A percentile compares a stretch with the other conserved stretches of the same genome.
Evolutionary conservation across 129 eudicot genomes (phyloP).

Genomic region (Escallonia rubra): DNA sequence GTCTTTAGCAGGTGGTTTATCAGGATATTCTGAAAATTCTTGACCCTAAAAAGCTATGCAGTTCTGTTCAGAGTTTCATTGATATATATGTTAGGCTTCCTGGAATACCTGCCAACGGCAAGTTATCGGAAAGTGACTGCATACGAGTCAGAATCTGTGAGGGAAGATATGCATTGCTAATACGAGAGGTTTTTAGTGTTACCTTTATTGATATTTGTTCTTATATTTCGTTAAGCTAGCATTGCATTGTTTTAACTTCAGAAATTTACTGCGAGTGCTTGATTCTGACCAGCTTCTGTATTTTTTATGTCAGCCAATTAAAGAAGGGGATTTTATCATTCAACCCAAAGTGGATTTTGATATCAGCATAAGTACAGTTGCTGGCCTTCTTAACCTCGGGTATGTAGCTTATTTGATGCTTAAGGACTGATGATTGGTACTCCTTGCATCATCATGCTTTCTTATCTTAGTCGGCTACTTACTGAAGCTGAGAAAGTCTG

Average conservation of each 20-base stretch:
- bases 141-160: constrained; percentile 96
- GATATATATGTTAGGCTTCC: constrained; percentile 80
- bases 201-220: neutral
- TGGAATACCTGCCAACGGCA: constrained; percentile 74
- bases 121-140: constrained; percentile 80
- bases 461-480: neutral
- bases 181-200: constrained; percentile 77
- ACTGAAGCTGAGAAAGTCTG: neutral
- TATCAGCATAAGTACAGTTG: constrained; percentile 90
- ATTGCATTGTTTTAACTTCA: neutral
- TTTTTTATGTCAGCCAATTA: constrained; percentile 54
- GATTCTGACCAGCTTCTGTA: neutral
- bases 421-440: neutral
- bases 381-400: constrained; percentile 99
- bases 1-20: constrained; percentile 57
- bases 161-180: constrained; percentile 89
- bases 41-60: constrained; percentile 78
- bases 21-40: constrained; percentile 86
- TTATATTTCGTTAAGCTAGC: neutral
- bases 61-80: constrained; percentile 88
- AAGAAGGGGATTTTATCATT: constrained; percentile 92
- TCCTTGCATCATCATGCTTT: neutral
- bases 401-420: constrained; percentile 24
- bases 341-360: constrained; percentile 99
- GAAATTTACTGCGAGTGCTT: neutral